phyloP scores from a whole-genome alignment of 495 filamentous ascomycete species.

The Trichoderma erinaceum region DNA sequence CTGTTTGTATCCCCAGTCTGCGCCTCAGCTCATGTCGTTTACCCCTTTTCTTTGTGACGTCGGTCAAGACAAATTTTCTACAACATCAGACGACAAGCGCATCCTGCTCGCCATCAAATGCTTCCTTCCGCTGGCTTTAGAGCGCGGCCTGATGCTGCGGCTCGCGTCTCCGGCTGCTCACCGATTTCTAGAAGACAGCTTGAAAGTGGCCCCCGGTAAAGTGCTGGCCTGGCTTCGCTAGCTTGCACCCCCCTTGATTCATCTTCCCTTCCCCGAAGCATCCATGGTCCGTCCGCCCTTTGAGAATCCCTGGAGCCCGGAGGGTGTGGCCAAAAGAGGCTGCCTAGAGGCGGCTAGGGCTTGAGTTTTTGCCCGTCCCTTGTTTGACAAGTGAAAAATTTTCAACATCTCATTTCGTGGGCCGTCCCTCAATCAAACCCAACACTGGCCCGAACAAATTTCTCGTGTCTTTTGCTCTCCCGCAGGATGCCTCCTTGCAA shows the following conservation, averaged over 20 bases:
- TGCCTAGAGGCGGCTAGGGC: slow-evolving; percentile 11
- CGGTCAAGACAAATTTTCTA: too few species aligned
- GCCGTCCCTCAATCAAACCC: slow-evolving; percentile 12
- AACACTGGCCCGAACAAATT: not conserved
- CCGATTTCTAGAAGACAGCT: slow-evolving; percentile 9
- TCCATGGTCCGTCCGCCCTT: slow-evolving; percentile 1
- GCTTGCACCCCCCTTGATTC: not conserved
- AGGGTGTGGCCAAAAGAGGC: slow-evolving; percentile 10
- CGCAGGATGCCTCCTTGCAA: slow-evolving; percentile 5
- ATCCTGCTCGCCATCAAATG: too few species aligned
- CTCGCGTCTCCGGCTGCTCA: not conserved
- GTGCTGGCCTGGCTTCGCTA: not conserved
- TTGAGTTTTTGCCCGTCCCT: slow-evolving; percentile 12
- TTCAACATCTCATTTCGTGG: slow-evolving; percentile 6
- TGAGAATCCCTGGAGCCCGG: slow-evolving; percentile 1
- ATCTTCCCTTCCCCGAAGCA: slow-evolving; percentile 2
- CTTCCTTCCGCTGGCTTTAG: too few species aligned
- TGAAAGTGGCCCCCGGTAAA: not conserved
- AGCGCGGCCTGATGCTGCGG: too few species aligned
- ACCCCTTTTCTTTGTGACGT: too few species aligned
- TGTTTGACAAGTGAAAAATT: slow-evolving; percentile 9
- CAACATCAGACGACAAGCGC: too few species aligned
- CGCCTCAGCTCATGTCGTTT: not conserved
- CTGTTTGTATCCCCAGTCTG: too few species aligned
- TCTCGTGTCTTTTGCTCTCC: not conserved